Percentiles rank a stretch among this genome's conserved stretches.
Conservation (phyloP, 257 asterid genomes). For the Solanum megistacrolobum region DNA sequence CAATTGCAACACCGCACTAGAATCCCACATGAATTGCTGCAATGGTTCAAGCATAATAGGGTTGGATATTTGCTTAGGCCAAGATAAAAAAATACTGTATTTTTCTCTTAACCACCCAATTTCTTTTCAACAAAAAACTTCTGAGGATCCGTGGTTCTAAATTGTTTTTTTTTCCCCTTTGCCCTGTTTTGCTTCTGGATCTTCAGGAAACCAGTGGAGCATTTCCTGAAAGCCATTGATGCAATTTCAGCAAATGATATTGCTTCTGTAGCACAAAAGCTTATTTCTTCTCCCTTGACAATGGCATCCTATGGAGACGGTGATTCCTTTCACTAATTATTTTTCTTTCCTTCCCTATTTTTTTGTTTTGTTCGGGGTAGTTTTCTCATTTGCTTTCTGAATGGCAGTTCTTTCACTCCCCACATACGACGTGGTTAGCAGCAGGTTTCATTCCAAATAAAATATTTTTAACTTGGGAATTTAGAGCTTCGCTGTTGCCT, state of each 20-base stretch:
- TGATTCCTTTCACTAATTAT: constrained; percentile 14
- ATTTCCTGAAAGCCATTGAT: constrained; percentile 60
- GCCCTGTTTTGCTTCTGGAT: constrained; percentile 6
- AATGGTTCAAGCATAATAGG: background rate
- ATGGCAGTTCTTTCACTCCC: constrained; percentile 65
- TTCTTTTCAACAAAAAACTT: background rate
- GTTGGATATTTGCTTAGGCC: background rate
- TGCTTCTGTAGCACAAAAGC: constrained; percentile 27
- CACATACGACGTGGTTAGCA: constrained; percentile 52
- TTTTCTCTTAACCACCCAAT: background rate
- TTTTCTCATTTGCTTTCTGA: background rate
- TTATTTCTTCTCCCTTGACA: constrained; percentile 64
- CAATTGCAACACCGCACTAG: background rate
- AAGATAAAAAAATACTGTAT: background rate
- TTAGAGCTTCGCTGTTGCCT: background rate
- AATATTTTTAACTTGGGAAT: background rate
- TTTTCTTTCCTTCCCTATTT: background rate
- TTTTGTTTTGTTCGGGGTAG: background rate
- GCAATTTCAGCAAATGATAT: constrained; percentile 46
- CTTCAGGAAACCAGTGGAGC: constrained; percentile 71
- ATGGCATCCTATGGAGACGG: constrained; percentile 95
- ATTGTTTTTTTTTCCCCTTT: constrained; percentile 10
- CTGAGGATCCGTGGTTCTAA: background rate
- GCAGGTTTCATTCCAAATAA: constrained; percentile 30
- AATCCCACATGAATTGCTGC: background rate